Percentiles rank a stretch among this genome's conserved stretches.
Evolutionary conservation across 2,329 filamentous ascomycete species (phyloP).

Genomic region (Xylariaceae sp.): DNA sequence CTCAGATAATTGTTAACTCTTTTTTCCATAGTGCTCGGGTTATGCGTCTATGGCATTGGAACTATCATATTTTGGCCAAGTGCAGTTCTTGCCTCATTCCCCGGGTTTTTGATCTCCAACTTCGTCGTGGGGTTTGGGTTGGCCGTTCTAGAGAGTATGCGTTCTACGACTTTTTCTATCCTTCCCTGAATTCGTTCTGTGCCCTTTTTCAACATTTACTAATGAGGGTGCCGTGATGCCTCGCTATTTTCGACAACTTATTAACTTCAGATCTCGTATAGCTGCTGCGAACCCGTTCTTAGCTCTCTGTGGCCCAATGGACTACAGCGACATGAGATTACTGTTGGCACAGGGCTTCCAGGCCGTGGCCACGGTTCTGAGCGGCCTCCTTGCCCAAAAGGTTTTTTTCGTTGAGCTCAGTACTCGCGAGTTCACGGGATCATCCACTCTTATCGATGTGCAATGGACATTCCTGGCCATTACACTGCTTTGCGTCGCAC

Average conservation of each 20-base stretch:
- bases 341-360: slow-evolving; percentile 74
- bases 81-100: slow-evolving; percentile 68
- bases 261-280: slow-evolving; percentile 9
- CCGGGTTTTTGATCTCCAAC: slow-evolving; percentile 69
- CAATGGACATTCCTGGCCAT: slow-evolving; percentile 86
- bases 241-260: background rate
- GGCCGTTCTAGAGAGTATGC: slow-evolving; percentile 62
- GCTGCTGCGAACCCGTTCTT: slow-evolving; percentile 72
- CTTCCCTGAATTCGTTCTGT: background rate
- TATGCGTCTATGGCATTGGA: slow-evolving; percentile 69
- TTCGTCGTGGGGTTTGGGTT: slow-evolving; percentile 76
- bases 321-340: slow-evolving; percentile 70
- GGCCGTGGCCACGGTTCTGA: slow-evolving; percentile 68
- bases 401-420: slow-evolving; percentile 66
- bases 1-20: slow-evolving; percentile 7
- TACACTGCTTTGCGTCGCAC: slow-evolving; percentile 65
- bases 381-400: slow-evolving; percentile 66
- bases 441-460: slow-evolving; percentile 62
- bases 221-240: background rate
- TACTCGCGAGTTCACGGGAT: slow-evolving; percentile 26
- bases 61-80: slow-evolving; percentile 87
- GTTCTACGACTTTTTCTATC: background rate
- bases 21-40: slow-evolving; percentile 56
- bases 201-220: background rate
- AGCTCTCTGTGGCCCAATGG: slow-evolving; percentile 65